Conservation (phyloP, 805 yeast species). For the Kazachstania martiniae region DNA sequence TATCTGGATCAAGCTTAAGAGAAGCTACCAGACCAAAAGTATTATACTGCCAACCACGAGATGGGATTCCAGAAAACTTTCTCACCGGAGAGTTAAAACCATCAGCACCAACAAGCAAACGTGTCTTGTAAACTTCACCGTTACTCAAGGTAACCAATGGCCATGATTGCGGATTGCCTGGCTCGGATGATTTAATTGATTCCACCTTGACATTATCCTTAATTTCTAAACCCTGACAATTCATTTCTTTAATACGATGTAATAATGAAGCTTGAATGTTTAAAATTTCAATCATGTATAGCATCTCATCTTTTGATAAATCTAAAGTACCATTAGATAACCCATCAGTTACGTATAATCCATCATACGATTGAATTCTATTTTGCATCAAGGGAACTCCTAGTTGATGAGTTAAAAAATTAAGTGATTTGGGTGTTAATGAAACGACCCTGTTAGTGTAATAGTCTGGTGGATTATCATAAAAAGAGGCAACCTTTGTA, state of each 20-base stretch:
- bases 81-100: constrained; percentile 93
- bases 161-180: constrained; percentile 45
- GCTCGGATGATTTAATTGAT: constrained; percentile 31
- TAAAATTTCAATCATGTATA: constrained; percentile 86
- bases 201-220: constrained; percentile 60
- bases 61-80: constrained; percentile 64
- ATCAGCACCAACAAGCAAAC: constrained; percentile 89
- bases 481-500: constrained; percentile 35
- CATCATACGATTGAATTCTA: constrained; percentile 71
- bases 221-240: constrained; percentile 27
- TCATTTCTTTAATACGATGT: constrained; percentile 38
- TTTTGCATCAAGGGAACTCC: constrained; percentile 65
- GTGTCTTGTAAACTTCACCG: constrained; percentile 53
- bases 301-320: constrained; percentile 47
- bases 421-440: constrained; percentile 70
- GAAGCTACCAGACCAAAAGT: constrained; percentile 92
- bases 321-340: constrained; percentile 42
- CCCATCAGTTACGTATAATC: constrained; percentile 81
- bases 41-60: constrained; percentile 87
- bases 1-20: constrained; percentile 59
- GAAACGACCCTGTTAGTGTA: constrained; percentile 78
- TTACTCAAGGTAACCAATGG: constrained; percentile 59
- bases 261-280: constrained; percentile 73
- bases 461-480: constrained; percentile 30
- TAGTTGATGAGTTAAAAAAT: constrained; percentile 57